Conservation (phyloP, 371 early-diverging fungal species). For the Fennellomyces sp. region DNA sequence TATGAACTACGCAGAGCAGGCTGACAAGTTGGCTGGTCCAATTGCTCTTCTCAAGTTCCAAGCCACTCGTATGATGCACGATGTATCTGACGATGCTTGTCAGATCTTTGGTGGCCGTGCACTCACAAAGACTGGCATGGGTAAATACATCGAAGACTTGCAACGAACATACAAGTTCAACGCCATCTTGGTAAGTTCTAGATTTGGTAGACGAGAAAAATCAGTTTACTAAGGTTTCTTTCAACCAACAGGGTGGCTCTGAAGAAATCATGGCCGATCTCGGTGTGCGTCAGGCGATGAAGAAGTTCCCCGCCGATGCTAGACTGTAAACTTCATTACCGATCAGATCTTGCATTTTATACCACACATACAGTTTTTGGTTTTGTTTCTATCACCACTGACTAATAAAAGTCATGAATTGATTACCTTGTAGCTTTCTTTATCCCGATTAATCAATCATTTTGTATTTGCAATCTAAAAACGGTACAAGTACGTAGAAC, state of each 20-base stretch:
- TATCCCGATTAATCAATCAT: too few relatives aligned
- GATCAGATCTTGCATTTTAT: too few relatives aligned
- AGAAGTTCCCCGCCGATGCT: slow-evolving; percentile 24
- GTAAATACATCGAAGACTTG: slow-evolving; percentile 45
- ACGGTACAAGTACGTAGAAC: too few relatives aligned
- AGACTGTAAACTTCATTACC: slow-evolving; percentile 22
- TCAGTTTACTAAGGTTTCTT: too few relatives aligned
- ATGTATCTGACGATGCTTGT: slow-evolving; percentile 52
- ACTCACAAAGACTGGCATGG: slow-evolving; percentile 60
- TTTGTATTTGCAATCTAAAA: too few relatives aligned
- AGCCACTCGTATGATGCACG: slow-evolving; percentile 50
- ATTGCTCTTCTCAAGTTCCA: slow-evolving; percentile 56
- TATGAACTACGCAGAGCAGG: slow-evolving; percentile 52
- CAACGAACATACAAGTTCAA: slow-evolving; percentile 52
- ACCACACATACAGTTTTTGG: too few relatives aligned
- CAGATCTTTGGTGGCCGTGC: slow-evolving; percentile 70
- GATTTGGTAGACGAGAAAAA: too few relatives aligned
- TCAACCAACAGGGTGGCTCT: too few relatives aligned
- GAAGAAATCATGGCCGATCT: slow-evolving; percentile 63
- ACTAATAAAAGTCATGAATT: too few relatives aligned
- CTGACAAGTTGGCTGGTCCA: slow-evolving; percentile 56
- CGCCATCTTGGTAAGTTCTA: slow-evolving; percentile 55
- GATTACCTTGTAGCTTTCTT: too few relatives aligned
- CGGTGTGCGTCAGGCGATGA: slow-evolving; percentile 36
- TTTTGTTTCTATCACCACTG: too few relatives aligned